Evolutionary conservation across 257 asterid genomes (phyloP).

Genomic region (Jacaranda mimosifolia): DNA sequence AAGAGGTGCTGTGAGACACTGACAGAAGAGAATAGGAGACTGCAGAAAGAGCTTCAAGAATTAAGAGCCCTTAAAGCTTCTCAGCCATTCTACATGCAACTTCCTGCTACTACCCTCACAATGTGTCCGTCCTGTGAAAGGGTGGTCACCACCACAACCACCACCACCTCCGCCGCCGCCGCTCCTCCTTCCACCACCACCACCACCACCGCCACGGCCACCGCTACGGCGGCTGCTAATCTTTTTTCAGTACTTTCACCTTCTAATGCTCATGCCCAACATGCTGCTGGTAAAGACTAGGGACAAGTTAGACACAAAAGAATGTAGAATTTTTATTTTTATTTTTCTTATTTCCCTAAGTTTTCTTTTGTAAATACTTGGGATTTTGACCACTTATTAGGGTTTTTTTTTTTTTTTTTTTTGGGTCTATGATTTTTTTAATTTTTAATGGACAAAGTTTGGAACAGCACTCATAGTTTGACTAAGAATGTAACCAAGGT

Average conservation of each 20-base stretch:
- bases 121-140: slow-evolving; percentile 94
- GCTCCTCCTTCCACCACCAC: background rate
- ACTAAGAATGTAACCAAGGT: slow-evolving; percentile 25
- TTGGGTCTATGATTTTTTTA: slow-evolving; percentile 28
- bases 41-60: slow-evolving; percentile 89
- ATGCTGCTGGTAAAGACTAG: slow-evolving; percentile 31
- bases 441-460: slow-evolving; percentile 23
- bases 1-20: slow-evolving; percentile 83
- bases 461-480: slow-evolving; percentile 36
- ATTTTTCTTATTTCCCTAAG: background rate
- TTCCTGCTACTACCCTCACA: slow-evolving; percentile 88
- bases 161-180: slow-evolving; percentile 16
- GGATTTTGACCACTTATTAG: slow-evolving; percentile 24
- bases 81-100: slow-evolving; percentile 88
- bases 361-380: slow-evolving; percentile 39
- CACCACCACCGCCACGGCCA: background rate
- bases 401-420: background rate
- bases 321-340: background rate
- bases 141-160: slow-evolving; percentile 55
- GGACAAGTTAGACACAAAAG: background rate
- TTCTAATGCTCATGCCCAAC: slow-evolving; percentile 31
- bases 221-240: slow-evolving; percentile 30
- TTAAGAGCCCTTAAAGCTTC: slow-evolving; percentile 82
- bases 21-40: slow-evolving; percentile 85
- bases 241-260: slow-evolving; percentile 41